A percentile compares a stretch with the other conserved stretches of the same genome.
phyloP scores from a whole-genome alignment of 1,139 yeast species.

The Hansenula sp. region DNA sequence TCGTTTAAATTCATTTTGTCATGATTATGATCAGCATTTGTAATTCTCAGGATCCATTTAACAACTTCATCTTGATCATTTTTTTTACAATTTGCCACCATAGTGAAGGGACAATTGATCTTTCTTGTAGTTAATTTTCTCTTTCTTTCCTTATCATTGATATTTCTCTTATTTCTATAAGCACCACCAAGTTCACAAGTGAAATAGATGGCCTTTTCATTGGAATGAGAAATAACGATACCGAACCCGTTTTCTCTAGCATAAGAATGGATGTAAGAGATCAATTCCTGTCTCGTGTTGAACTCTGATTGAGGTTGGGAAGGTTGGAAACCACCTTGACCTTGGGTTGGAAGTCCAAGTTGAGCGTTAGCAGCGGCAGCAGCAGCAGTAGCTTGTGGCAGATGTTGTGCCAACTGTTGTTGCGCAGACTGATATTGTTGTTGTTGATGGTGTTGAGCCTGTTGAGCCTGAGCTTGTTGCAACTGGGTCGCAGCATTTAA shows the following conservation, averaged over 20 bases:
- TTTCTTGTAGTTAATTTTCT: slow-evolving; percentile 25
- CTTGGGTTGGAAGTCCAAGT: slow-evolving; percentile 3
- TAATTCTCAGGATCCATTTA: slow-evolving; percentile 23
- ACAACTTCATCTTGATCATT: slow-evolving; percentile 21
- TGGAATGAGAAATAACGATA: slow-evolving; percentile 26
- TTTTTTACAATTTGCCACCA: slow-evolving; percentile 26
- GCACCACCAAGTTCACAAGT: slow-evolving; percentile 26
- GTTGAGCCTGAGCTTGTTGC: slow-evolving; percentile 6
- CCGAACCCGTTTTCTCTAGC: slow-evolving; percentile 26
- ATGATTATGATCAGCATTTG: slow-evolving; percentile 24
- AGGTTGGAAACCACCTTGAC: slow-evolving; percentile 13
- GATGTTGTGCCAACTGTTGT: slow-evolving; percentile 10
- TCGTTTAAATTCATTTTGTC: slow-evolving; percentile 24
- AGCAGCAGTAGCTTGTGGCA: slow-evolving; percentile 9
- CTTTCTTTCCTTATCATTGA: slow-evolving; percentile 25
- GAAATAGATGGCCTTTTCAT: slow-evolving; percentile 26
- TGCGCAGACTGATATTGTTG: slow-evolving; percentile 10
- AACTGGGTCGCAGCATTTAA: slow-evolving; percentile 6
- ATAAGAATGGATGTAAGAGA: slow-evolving; percentile 22
- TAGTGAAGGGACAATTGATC: slow-evolving; percentile 25
- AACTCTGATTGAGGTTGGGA: slow-evolving; percentile 22
- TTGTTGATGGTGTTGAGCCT: slow-evolving; percentile 8
- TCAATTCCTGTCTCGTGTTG: slow-evolving; percentile 17
- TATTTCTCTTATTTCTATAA: slow-evolving; percentile 25
- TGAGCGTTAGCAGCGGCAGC: background rate